Percentiles rank a stretch among this genome's conserved stretches.
phyloP scores from a whole-genome alignment of 371 early-diverging fungal species.

The Mucor mucedo region DNA sequence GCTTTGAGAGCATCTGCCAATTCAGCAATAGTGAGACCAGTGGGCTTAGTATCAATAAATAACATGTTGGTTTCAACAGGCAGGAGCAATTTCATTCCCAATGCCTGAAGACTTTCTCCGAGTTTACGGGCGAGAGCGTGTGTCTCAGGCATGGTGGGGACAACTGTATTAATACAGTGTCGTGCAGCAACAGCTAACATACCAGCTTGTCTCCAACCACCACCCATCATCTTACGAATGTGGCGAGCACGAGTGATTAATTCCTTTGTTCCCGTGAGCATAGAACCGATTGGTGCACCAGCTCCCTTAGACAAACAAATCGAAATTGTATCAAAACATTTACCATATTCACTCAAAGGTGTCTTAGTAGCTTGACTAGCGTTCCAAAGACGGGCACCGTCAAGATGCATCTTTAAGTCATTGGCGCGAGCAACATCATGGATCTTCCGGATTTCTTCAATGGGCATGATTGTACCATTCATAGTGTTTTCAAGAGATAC shows the following conservation, averaged over 20 bases:
- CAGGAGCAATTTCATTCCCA: slow-evolving; percentile 66
- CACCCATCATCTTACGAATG: slow-evolving; percentile 88
- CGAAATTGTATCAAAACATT: slow-evolving; percentile 80
- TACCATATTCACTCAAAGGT: slow-evolving; percentile 69
- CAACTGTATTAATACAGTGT: slow-evolving; percentile 68
- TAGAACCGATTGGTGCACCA: slow-evolving; percentile 91
- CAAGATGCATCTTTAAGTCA: slow-evolving; percentile 76
- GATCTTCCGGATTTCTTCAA: slow-evolving; percentile 75
- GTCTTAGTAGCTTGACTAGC: slow-evolving; percentile 75
- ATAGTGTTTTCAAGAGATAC: slow-evolving; percentile 90
- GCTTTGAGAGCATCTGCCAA: slow-evolving; percentile 53
- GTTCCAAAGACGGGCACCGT: slow-evolving; percentile 94
- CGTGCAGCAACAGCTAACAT: slow-evolving; percentile 75
- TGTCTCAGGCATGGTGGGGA: slow-evolving; percentile 68
- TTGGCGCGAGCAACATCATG: slow-evolving; percentile 56
- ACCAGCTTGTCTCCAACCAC: slow-evolving; percentile 93
- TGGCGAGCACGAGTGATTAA: slow-evolving; percentile 81
- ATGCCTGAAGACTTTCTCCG: slow-evolving; percentile 54
- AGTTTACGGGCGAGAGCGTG: slow-evolving; percentile 72
- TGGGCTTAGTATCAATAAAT: slow-evolving; percentile 62
- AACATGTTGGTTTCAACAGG: slow-evolving; percentile 91
- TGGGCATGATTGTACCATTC: slow-evolving; percentile 79
- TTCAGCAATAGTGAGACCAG: slow-evolving; percentile 53
- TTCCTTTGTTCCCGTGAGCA: slow-evolving; percentile 67
- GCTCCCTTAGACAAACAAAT: slow-evolving; percentile 89